phyloP scores from a whole-genome alignment of 2,329 filamentous ascomycete genomes.

The Verticillium nonalfalfae region DNA sequence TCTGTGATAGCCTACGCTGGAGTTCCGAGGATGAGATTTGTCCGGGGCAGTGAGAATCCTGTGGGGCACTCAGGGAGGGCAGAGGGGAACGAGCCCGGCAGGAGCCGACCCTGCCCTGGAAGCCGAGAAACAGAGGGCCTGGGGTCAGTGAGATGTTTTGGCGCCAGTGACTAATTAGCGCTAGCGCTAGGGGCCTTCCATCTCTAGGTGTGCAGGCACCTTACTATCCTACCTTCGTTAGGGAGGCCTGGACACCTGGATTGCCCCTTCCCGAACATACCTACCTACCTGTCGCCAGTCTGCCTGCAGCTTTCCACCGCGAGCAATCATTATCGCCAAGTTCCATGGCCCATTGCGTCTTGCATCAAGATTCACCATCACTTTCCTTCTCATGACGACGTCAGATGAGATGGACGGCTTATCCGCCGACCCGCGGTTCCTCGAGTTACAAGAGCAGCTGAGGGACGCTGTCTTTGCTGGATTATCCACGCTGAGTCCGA shows the following conservation, averaged over 20 bases:
- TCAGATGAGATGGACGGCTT: conserved; percentile 22
- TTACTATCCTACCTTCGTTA: not conserved
- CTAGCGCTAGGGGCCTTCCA: too few species aligned
- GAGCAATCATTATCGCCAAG: not conserved
- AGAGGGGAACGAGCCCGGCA: too few species aligned
- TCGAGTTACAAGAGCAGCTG: conserved; percentile 37
- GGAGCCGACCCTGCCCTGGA: too few species aligned
- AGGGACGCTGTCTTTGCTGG: conserved; percentile 32
- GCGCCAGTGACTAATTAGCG: not conserved
- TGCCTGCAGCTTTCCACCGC: not conserved
- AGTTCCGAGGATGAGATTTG: not conserved
- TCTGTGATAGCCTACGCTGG: not conserved
- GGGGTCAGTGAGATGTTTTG: not conserved
- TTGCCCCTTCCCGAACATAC: too few species aligned
- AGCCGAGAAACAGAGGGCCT: not conserved
- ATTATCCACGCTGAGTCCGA: conserved; percentile 16
- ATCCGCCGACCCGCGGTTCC: conserved; percentile 30
- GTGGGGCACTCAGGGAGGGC: not conserved
- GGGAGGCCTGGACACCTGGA: not conserved
- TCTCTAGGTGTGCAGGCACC: not conserved
- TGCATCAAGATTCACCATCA: too few species aligned
- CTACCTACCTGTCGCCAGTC: too few species aligned
- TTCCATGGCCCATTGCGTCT: too few species aligned
- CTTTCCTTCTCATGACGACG: conserved; percentile 3
- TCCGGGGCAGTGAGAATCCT: not conserved